Evolutionary conservation across 805 yeast genomes (phyloP).

Genomic region (Hermanozyma aechmeae): DNA sequence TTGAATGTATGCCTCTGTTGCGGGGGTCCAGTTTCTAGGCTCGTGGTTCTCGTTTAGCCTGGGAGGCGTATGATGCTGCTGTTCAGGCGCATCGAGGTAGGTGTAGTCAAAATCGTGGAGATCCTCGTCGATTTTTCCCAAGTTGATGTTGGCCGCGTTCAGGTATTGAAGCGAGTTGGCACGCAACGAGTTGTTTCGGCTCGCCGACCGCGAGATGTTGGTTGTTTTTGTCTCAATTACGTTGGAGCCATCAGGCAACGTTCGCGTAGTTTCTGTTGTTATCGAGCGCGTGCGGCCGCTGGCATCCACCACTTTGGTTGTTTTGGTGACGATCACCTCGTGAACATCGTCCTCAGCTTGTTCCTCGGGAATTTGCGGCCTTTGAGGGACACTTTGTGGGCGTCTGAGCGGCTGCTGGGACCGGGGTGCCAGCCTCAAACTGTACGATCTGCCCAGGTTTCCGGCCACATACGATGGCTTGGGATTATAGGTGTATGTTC

Average conservation of each 20-base stretch:
- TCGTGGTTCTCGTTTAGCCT: neutral
- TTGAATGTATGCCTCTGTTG: neutral
- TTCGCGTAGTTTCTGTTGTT: slow-evolving; percentile 43
- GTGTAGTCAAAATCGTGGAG: slow-evolving; percentile 34
- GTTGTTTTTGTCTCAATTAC: slow-evolving; percentile 34
- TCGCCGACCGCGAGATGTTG: slow-evolving; percentile 25
- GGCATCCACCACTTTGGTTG: slow-evolving; percentile 41
- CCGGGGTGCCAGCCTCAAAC: slow-evolving; percentile 3
- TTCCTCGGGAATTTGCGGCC: slow-evolving; percentile 4
- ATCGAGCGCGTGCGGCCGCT: slow-evolving; percentile 47
- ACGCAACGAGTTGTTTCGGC: slow-evolving; percentile 22
- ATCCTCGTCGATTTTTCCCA: slow-evolving; percentile 34
- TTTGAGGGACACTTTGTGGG: neutral
- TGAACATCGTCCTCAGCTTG: slow-evolving; percentile 15
- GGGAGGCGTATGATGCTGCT: slow-evolving; percentile 1
- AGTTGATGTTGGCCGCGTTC: slow-evolving; percentile 11
- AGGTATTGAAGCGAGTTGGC: slow-evolving; percentile 8
- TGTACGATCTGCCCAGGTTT: slow-evolving; percentile 5
- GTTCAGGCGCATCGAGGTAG: slow-evolving; percentile 22
- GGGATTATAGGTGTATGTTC: slow-evolving; percentile 29
- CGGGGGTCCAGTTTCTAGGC: neutral
- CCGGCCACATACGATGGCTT: slow-evolving; percentile 30
- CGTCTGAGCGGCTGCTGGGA: slow-evolving; percentile 1
- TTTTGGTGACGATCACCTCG: slow-evolving; percentile 30
- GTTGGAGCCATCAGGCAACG: slow-evolving; percentile 35